Base-by-base conservation (phyloP, 305 asterid species). In the Fraxinus nigra region DNA sequence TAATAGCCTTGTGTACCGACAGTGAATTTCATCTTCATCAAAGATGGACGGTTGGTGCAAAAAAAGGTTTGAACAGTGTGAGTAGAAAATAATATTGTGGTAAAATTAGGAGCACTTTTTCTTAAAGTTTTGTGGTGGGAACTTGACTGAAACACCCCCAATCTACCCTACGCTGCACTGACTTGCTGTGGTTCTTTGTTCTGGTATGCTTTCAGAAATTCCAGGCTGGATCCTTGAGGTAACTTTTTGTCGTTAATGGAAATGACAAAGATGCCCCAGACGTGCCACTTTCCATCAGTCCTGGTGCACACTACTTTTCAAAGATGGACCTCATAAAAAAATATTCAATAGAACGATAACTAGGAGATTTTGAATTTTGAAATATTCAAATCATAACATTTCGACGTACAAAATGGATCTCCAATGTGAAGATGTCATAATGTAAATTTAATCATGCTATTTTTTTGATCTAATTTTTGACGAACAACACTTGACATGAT, bases 1-100 rank as follows among this genome's bases (percentile, higher is more conserved):
- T 76, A 85, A 83, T 89, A 86, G 11, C 92, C 92, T 82, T 86
- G 79, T 80, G 85, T 84, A 85, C 97, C 95, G 92, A 92, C 92
- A 79, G 33, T 70, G 38, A 78, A 82, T 80, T 82, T 81, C 78
- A 3, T 33, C 59, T 67, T 38, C 54, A 6, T 61, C 70, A 84
- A 80, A 61, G 85, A 40, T 48, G 85, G 82, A 40, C 72, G 82
- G 84, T 77, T 84, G 87, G 91, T 81, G 84, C 83, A 20, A 82
- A 72, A 72, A 90, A 72, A 90, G 81, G 86, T 79, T 85, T 74
- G 80, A 86, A 82, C 75, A 20, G 78, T 72, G 28, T 24, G 48
- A n/a, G 65, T 0, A 78, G 79, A 74, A 77, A 28, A 82, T n/a
- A 35, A 35, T 35, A 35, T 35, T 54, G 5, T 3, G 51, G 61